A percentile compares a stretch with the other conserved stretches of the same genome.
Evolutionary conservation across 371 early-diverging fungal genomes (phyloP).

Genomic region (Mucor sp.): DNA sequence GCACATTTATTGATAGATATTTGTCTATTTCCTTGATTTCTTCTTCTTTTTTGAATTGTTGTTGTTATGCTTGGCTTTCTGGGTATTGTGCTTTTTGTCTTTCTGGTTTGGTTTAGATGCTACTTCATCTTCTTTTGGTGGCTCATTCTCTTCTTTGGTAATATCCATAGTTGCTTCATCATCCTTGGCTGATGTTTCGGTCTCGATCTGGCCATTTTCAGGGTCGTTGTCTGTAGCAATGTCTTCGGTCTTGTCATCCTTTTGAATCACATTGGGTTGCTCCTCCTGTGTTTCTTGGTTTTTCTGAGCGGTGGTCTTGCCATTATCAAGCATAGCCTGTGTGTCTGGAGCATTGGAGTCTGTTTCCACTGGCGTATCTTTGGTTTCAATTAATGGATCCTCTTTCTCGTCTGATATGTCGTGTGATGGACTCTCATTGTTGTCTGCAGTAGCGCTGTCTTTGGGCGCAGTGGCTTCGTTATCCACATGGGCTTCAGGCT

Average conservation of each 20-base stretch:
- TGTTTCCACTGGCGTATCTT: not conserved
- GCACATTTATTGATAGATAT: not conserved
- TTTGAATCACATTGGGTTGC: not conserved
- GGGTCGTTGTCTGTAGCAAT: not conserved
- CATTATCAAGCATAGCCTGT: not conserved
- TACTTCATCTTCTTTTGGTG: not conserved
- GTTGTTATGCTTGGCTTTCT: not conserved
- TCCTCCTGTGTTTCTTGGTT: too few relatives aligned
- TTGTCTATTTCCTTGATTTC: not conserved
- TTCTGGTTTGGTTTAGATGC: not conserved
- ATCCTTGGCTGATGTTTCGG: not conserved
- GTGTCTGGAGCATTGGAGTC: not conserved
- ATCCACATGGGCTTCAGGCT: not conserved
- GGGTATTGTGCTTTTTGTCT: not conserved
- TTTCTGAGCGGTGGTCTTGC: too few relatives aligned
- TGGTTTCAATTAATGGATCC: not conserved
- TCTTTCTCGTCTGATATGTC: not conserved
- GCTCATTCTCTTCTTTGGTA: not conserved
- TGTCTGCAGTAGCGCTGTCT: not conserved
- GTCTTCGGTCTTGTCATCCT: not conserved
- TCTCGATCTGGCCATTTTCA: not conserved
- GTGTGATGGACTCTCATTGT: not conserved
- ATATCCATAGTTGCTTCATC: not conserved
- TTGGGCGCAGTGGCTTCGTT: not conserved
- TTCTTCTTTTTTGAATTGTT: not conserved